A percentile compares a stretch with the other conserved stretches of the same genome.
These are phyloP conservation scores for Paramecium sonneborni DNA, from an alignment of 73 alveolate genomes.

Conservation along the genomic window DNA sequence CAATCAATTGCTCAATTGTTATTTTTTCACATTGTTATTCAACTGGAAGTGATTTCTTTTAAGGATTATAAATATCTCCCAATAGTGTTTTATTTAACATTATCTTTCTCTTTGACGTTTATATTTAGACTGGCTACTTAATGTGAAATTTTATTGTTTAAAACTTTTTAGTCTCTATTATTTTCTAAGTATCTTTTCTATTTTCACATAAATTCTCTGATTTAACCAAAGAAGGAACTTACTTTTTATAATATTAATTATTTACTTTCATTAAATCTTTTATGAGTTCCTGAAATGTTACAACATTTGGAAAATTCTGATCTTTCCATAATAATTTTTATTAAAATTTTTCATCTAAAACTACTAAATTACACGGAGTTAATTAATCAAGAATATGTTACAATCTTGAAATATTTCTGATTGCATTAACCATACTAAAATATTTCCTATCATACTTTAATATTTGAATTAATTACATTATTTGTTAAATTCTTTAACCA, in stretches of 20 bases:
- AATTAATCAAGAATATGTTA: neutral
- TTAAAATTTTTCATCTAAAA: neutral
- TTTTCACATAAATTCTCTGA: neutral
- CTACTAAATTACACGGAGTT: neutral
- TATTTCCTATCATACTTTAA: constrained; percentile 10
- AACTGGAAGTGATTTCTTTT: neutral
- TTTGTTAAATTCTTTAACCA: neutral
- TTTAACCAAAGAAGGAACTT: neutral
- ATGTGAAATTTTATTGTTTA: neutral
- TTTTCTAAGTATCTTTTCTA: neutral
- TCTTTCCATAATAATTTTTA: neutral
- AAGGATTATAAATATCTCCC: neutral
- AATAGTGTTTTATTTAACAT: neutral
- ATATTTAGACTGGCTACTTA: neutral
- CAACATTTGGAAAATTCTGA: neutral
- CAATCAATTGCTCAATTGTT: neutral
- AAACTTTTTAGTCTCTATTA: neutral
- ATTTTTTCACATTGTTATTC: neutral
- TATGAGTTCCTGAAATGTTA: neutral
- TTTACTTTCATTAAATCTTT: neutral
- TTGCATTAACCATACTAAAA: constrained; percentile 13
- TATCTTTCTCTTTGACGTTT: neutral
- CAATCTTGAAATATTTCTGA: neutral
- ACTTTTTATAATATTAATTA: neutral
- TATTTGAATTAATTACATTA: neutral